Base-by-base conservation (phyloP, 2,329 filamentous ascomycete species). In the Coniochaeta sp. region DNA sequence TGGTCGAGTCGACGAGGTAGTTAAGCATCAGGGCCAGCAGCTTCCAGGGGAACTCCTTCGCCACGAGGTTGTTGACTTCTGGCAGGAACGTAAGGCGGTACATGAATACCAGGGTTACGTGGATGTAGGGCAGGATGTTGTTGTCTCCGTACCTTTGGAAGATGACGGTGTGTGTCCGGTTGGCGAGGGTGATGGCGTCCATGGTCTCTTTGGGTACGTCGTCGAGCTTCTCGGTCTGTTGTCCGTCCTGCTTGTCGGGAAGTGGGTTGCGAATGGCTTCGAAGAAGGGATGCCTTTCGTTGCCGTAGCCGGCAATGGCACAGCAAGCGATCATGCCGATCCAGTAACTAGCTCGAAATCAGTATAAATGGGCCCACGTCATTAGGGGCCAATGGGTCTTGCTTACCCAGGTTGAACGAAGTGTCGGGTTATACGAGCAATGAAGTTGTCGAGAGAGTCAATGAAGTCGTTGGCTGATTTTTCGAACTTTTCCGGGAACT, bases 101-200 rank as follows among this genome's bases (percentile, higher is more conserved):
- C 7, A 88, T 61, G 57, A 86, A 87, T 0, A 79, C 76, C 24
- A 89, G 67, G 4, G 77, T 75, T 0, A 81, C 75, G 56, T 89
- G 84, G 0, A 86, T 60, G 59, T 81, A 86, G 0, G 83, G 76
- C 1, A 87, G 68, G 3, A 81, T 76, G 54, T 83, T 82, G 3
- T 73, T 68, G 42, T 86, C 82, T 0, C 75, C 77, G 26, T 75
- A 71, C 0, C 82, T 72, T 2, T 66, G 64, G 7, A 84, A 70
- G 1, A 79, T 71, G 1, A 79, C 62, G 3, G 65, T 57, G 33
- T 77, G 72, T 0, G 73, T 79, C 2, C 67, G 61, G 30, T 69
- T 66, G 1, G 70, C 67, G 31, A 85, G 68, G 0, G 57, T 51
- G 18, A 67, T 57, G 1, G 59, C 52, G 4, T 62, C 60, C 1